Base-by-base conservation (phyloP, 2,329 filamentous ascomycete genomes). In the Fusarium torreyae region DNA sequence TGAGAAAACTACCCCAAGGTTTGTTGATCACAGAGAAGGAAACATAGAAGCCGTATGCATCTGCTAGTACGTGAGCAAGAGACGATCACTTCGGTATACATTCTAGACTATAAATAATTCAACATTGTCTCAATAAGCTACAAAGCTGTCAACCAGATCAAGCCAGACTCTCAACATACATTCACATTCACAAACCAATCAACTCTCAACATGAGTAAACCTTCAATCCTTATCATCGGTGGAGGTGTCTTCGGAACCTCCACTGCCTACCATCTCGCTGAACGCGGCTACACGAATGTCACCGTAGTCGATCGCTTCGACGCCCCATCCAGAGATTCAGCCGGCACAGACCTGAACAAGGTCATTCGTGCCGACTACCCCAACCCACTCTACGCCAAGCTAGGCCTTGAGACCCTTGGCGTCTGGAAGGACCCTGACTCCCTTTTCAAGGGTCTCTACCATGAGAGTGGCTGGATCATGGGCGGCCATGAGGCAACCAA, bases 331-430 rank as follows among this genome's bases (percentile, higher is more conserved):
- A 59, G 63, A 4, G 78, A 78, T 70, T 88, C 88, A 0, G 88
- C 87, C 1, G 87, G 83, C 28, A 87, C 88, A 63, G 87, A 90
- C 69, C 74, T 89, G 36, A 90, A 89, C 76, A 90, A 90, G 76
- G 89, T 90, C 59, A 80, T 89, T 52, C 82, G 87, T 4, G 86
- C 84, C 8, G 86, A 89, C 69, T 89, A 89, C 64, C 85, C 87
- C 61, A 86, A 88, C 64, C 79, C 81, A 0, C 87, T 86, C 66
- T 89, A 89, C 65, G 85, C 86, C 1, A 80, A 86, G 17, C 73
- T 88, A 4, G 76, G 74, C 1, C 70, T 77, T 18, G 77, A 79
- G 52, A 76, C 77, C 6, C 68, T 76, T 34, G 20, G 28, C 11
- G 66, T 69, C 22, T 79, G 78, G 78, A 73, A 75, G 46, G 67